Base-by-base conservation (phyloP, 2,329 filamentous ascomycete genomes). In the Pezicula radicicola region DNA sequence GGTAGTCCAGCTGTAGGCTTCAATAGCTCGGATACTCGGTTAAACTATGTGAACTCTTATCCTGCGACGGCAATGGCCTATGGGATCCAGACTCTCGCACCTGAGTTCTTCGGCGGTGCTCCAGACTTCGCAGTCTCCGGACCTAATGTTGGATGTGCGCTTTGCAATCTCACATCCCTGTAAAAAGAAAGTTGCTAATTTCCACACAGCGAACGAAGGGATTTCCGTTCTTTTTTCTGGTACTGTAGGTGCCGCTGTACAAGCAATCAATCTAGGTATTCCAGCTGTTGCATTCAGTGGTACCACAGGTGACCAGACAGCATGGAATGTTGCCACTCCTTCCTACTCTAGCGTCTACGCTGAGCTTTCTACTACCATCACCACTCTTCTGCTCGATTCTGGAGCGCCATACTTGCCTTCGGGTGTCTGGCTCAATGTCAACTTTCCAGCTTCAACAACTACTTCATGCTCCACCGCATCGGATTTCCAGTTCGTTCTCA, bases 1-100 rank as follows among this genome's bases (percentile, higher is more conserved):
- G 73, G 75, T 58, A 81, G 77, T 60, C 77, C 79, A 2, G 70
- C 83, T 1, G 72, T 74, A 15, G 85, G 85, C 37, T 66, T 68
- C 58, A 86, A 89, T 61, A 67, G 71, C 9, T 77, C 77, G 0
- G 72, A 80, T 53, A 73, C 80, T 0, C 77, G 79, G 5, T 74
- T 88, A 43, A 85, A 88, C 74, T 89, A 86, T 74, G 85, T 89
- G 53, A 89, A 89, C 71, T 85, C 82, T 0, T 88, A 73, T 68
- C 85, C 86, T 0, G 81, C 82, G 2, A 88, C 85, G 0, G 73
- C 81, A 2, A 83, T 87, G 62, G 77, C 80, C 52, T 78, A 80
- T 64, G 85, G 85, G 36, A 81, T 88, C 63, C 70, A 81, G 54
- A 76, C 70, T 4, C 74, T 84, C 35, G 77, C 75, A 0, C 75